Evolutionary conservation across 495 filamentous ascomycete species (phyloP).

Genomic region (Penicillium samsonianum): DNA sequence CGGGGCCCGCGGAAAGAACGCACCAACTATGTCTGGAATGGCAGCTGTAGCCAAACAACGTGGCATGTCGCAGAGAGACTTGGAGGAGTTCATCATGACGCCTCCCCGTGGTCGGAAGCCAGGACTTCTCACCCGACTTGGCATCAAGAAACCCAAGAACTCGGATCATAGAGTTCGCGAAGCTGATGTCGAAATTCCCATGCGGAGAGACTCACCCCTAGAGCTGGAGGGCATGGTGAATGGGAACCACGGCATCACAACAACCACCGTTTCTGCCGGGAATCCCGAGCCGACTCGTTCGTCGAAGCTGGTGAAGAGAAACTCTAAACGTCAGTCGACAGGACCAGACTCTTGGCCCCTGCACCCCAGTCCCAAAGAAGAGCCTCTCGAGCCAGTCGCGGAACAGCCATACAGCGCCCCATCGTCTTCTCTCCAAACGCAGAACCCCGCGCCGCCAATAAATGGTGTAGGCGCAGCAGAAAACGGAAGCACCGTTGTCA

Average conservation of each 20-base stretch:
- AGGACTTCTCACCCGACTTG: constrained; percentile 45
- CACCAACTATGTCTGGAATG: constrained; percentile 36
- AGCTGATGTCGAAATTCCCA: constrained; percentile 30
- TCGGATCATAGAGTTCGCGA: constrained; percentile 36
- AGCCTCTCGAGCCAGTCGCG: constrained; percentile 16
- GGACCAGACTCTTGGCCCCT: constrained; percentile 37
- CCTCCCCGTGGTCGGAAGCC: constrained; percentile 39
- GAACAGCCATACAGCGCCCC: constrained; percentile 19
- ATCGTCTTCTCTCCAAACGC: constrained; percentile 16
- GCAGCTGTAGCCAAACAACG: constrained; percentile 45
- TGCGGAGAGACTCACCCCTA: constrained; percentile 36
- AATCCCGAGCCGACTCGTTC: constrained; percentile 19
- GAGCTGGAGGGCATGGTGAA: constrained; percentile 32
- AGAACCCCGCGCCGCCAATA: constrained; percentile 14
- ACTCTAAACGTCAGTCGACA: constrained; percentile 25
- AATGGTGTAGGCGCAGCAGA: background rate
- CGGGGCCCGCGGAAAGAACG: constrained; percentile 16
- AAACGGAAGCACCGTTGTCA: constrained; percentile 14
- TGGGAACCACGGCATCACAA: constrained; percentile 20
- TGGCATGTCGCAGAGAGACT: constrained; percentile 43
- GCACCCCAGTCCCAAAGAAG: constrained; percentile 13
- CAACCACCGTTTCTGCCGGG: constrained; percentile 23
- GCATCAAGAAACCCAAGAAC: constrained; percentile 41
- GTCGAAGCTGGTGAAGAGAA: constrained; percentile 34
- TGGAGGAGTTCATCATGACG: constrained; percentile 42